Base-by-base conservation (phyloP, 805 yeast genomes). In the Candida sakaeoensis region DNA sequence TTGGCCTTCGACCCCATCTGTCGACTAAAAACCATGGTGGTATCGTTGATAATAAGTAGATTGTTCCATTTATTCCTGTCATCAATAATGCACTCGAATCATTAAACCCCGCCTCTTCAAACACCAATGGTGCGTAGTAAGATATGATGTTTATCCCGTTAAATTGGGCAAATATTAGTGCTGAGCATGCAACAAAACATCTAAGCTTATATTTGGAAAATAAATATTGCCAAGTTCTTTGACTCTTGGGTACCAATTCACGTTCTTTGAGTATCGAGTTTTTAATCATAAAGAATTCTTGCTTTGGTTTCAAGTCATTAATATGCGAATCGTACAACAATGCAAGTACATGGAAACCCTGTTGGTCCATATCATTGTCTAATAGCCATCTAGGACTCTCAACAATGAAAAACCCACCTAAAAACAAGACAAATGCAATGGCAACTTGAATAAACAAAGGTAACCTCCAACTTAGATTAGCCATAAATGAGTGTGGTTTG, bases 351-450 rank as follows among this genome's bases (percentile, higher is more conserved):
- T 67, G 55, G 42, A 64, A 73, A 4, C 80, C 80, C 43, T 72
- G 71, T 38, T 71, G 75, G 45, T 82, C 87, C 47, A 72, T 76
- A 55, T 88, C 95, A 45, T 83, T 82, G 57, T 85, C 90, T 26
- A 90, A 64, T 38, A 90, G 68, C 95, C 96, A 89, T 49, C 96
- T 72, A 4, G 97, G 97, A 36, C 90, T 80, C 54, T 89, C 97
- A 4, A 86, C 89, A 27, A 90, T 79, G 43, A 84, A 69, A 39
- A 81, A 77, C 1, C 95, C 82, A 3, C 97, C 97, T 3, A 77
- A 47, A 21, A 80, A 79, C 19, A 89, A 65, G 4, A 82, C 63
- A 2, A 74, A 44, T 0, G 95, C 95, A 54, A 90, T 80, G 3
- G 82, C 54, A 37, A 85, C 83, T 58, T 88, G 96, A 36, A 85